Evolutionary conservation across 345 rosid genomes (phyloP).

Genomic region (Brassica nigra): DNA sequence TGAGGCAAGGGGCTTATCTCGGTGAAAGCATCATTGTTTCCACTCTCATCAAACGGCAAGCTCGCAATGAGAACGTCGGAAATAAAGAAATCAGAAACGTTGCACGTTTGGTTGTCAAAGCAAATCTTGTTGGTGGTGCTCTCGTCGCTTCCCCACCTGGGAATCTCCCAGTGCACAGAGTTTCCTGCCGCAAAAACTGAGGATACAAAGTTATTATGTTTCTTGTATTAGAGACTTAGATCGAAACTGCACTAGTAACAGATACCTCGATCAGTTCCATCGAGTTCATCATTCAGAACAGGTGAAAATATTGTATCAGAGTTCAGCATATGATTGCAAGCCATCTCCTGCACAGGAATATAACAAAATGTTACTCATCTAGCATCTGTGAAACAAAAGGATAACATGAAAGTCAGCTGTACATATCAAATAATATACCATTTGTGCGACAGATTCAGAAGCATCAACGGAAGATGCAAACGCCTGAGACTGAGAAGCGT

Average conservation of each 20-base stretch:
- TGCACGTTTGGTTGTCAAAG: slow-evolving; percentile 41
- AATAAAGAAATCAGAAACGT: slow-evolving; percentile 39
- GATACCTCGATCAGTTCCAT: slow-evolving; percentile 43
- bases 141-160: slow-evolving; percentile 41
- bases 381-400: not conserved
- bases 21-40: slow-evolving; percentile 28
- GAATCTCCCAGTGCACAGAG: slow-evolving; percentile 36
- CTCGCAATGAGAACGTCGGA: slow-evolving; percentile 42
- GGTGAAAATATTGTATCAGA: slow-evolving; percentile 87
- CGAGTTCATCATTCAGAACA: slow-evolving; percentile 46
- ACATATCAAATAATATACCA: slow-evolving; percentile 16
- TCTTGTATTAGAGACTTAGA: not conserved
- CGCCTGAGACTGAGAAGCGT: slow-evolving; percentile 29
- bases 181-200: slow-evolving; percentile 30
- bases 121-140: slow-evolving; percentile 28
- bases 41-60: slow-evolving; percentile 38
- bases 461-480: slow-evolving; percentile 23
- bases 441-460: slow-evolving; percentile 27
- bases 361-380: slow-evolving; percentile 4
- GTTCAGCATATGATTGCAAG: slow-evolving; percentile 47
- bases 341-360: slow-evolving; percentile 33
- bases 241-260: slow-evolving; percentile 48
- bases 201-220: slow-evolving; percentile 4
- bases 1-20: slow-evolving; percentile 56
- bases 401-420: not conserved